phyloP scores from a whole-genome alignment of 768 basidiomycete genomes.

The Omphalotus guepiniiformis region DNA sequence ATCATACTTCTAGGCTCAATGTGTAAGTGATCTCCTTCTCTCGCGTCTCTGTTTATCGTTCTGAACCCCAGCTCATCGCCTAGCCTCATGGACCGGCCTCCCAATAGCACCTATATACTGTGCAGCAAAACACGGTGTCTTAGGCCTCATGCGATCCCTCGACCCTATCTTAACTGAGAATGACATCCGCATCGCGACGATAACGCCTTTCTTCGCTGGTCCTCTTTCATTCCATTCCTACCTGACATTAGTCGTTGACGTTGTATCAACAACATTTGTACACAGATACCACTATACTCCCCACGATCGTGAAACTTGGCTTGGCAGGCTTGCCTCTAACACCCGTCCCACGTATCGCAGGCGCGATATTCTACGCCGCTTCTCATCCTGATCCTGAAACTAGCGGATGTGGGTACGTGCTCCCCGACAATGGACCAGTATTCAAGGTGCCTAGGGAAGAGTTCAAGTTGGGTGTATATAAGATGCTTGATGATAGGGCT shows the following conservation, averaged over 20 bases:
- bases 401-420: slow-evolving; percentile 20
- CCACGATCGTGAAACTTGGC: slow-evolving; percentile 7
- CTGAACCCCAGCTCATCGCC: not conserved
- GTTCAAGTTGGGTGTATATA: slow-evolving; percentile 23
- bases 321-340: slow-evolving; percentile 24
- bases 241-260: not conserved
- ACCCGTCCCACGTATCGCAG: slow-evolving; percentile 24
- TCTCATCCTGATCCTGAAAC: slow-evolving; percentile 19
- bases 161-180: slow-evolving; percentile 12
- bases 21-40: slow-evolving; percentile 15
- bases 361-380: slow-evolving; percentile 25
- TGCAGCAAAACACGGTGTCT: slow-evolving; percentile 26
- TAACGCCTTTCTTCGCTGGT: slow-evolving; percentile 28
- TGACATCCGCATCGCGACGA: slow-evolving; percentile 20
- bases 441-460: slow-evolving; percentile 19
- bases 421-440: slow-evolving; percentile 27
- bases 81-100: slow-evolving; percentile 25
- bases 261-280: not conserved
- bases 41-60: not conserved
- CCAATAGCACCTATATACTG: slow-evolving; percentile 23
- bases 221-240: not conserved
- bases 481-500: slow-evolving; percentile 14
- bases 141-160: slow-evolving; percentile 26
- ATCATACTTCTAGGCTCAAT: slow-evolving; percentile 30
- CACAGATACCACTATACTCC: slow-evolving; percentile 24